Percentiles rank a stretch among this genome's conserved stretches.
Evolutionary conservation across 306 rosid species (phyloP).

Genomic region (Vicia villosa): DNA sequence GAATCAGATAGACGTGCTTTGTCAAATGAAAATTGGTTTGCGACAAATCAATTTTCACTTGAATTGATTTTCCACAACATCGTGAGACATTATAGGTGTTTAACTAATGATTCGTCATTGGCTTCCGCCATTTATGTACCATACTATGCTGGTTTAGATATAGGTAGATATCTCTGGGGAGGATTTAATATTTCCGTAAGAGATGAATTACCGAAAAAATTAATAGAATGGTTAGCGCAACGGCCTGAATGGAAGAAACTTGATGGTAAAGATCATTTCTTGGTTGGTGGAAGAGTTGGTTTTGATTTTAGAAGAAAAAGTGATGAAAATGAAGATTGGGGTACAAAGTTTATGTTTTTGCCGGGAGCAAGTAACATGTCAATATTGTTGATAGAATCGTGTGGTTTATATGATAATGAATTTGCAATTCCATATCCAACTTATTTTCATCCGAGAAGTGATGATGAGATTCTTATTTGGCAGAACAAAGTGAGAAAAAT

Average conservation of each 20-base stretch:
- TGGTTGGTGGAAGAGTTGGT: conserved; percentile 57
- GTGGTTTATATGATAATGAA: conserved; percentile 45
- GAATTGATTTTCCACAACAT: conserved; percentile 63
- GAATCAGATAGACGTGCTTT: conserved; percentile 19
- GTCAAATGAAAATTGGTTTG: conserved; percentile 46
- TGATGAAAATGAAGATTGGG: conserved; percentile 52
- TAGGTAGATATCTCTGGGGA: conserved; percentile 58
- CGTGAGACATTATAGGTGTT: conserved; percentile 61
- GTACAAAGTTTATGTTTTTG: conserved; percentile 54
- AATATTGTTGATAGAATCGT: conserved; percentile 48
- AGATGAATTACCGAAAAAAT: conserved; percentile 49
- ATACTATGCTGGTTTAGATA: conserved; percentile 61
- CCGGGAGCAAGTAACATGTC: conserved; percentile 61
- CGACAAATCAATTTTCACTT: conserved; percentile 59
- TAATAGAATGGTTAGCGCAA: conserved; percentile 46
- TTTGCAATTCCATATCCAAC: conserved; percentile 45
- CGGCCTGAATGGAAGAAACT: conserved; percentile 54
- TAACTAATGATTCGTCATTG: conserved; percentile 57
- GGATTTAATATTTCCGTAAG: conserved; percentile 40
- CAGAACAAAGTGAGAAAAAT: neutral
- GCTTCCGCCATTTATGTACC: conserved; percentile 69
- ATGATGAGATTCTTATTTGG: neutral
- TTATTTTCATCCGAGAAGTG: conserved; percentile 4
- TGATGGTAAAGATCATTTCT: conserved; percentile 66
- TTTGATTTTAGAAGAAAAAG: conserved; percentile 55